Evolutionary conservation across 2,329 filamentous ascomycete species (phyloP).

Genomic region (Apiospora rasikravindrae): DNA sequence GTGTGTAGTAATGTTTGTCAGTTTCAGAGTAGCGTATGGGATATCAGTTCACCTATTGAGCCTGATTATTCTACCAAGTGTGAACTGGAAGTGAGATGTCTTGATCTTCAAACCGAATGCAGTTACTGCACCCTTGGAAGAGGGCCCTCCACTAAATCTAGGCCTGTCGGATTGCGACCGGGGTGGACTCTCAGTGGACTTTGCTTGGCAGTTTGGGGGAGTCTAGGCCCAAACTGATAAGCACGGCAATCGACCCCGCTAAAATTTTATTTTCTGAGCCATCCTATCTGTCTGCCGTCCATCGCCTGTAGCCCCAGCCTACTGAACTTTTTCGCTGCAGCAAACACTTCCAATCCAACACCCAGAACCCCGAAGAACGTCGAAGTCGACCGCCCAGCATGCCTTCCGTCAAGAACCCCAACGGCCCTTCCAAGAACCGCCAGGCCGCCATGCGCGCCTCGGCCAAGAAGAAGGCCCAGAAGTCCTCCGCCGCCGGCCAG

Average conservation of each 20-base stretch:
- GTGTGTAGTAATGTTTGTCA: neutral
- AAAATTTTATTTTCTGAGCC: constrained; percentile 22
- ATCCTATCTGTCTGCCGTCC: neutral
- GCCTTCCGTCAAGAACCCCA: constrained; percentile 64
- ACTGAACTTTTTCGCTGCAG: neutral
- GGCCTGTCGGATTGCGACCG: neutral
- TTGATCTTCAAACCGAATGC: too few relatives aligned
- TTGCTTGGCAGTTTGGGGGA: neutral
- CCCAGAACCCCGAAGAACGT: neutral
- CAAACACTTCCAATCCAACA: neutral
- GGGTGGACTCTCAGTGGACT: neutral
- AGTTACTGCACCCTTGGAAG: too few relatives aligned
- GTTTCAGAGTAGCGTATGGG: neutral
- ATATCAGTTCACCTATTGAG: neutral
- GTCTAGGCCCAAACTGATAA: neutral
- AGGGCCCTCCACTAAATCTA: neutral
- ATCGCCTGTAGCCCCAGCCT: neutral
- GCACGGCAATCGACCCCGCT: neutral
- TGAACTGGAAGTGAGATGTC: too few relatives aligned
- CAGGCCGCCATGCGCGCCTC: constrained; percentile 52
- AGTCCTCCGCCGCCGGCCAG: constrained; percentile 41
- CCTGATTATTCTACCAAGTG: too few relatives aligned
- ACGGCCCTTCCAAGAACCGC: constrained; percentile 60
- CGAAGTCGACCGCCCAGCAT: constrained; percentile 40
- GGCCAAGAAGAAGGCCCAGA: constrained; percentile 49